These are phyloP conservation scores for Xylaria telfairii DNA, from an alignment of 495 filamentous ascomycete genomes.

Conservation along the genomic window DNA sequence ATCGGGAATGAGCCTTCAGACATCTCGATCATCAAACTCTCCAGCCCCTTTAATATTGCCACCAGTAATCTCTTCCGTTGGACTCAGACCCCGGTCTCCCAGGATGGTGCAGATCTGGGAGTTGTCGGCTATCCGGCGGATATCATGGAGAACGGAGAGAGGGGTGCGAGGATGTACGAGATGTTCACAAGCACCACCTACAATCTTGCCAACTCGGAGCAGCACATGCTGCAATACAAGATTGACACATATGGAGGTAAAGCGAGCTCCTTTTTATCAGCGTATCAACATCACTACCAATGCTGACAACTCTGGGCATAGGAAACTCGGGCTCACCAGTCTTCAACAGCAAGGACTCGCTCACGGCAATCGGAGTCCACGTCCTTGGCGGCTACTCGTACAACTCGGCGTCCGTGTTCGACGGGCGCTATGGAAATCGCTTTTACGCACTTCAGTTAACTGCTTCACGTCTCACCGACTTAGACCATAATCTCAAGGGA, in stretches of 20 bases:
- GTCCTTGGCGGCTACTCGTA: background rate
- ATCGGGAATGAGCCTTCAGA: background rate
- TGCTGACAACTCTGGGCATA: background rate
- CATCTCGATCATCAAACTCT: background rate
- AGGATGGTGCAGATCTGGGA: background rate
- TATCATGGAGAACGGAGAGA: background rate
- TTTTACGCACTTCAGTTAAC: background rate
- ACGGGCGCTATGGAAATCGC: background rate
- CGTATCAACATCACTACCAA: background rate
- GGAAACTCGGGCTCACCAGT: background rate
- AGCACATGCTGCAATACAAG: background rate
- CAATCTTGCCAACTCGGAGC: background rate
- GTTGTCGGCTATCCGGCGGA: background rate
- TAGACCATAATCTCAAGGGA: background rate
- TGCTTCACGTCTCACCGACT: background rate
- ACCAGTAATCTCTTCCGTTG: background rate
- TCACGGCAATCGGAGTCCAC: background rate
- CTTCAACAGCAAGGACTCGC: background rate
- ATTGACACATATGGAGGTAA: background rate
- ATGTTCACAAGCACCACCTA: background rate
- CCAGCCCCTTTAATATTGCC: background rate
- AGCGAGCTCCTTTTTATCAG: background rate
- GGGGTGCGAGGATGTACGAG: slow-evolving; percentile 2
- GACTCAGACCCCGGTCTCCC: background rate
- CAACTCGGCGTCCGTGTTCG: background rate